Conservation (phyloP, 352 stramenopile genomes). For the Pythium apleroticum region DNA sequence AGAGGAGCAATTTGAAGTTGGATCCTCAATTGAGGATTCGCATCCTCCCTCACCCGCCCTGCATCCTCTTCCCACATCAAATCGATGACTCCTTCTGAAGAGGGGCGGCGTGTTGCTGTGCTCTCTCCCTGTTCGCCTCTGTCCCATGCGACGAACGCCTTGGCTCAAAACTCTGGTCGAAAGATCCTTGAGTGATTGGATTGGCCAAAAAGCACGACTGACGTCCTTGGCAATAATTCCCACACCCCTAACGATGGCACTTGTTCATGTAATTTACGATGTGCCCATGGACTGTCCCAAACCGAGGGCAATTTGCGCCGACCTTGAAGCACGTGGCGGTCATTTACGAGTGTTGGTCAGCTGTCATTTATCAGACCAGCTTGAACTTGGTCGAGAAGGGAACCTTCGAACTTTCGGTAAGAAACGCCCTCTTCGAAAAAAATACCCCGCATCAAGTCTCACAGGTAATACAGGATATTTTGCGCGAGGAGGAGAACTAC, state of each 20-base stretch:
- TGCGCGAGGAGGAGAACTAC: slow-evolving; percentile 17
- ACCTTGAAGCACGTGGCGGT: slow-evolving; percentile 27
- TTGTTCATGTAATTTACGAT: slow-evolving; percentile 21
- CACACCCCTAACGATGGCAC: slow-evolving; percentile 25
- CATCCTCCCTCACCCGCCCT: neutral
- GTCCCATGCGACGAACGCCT: slow-evolving; percentile 11
- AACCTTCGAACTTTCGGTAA: slow-evolving; percentile 38
- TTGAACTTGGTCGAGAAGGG: slow-evolving; percentile 27
- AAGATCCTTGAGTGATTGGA: neutral
- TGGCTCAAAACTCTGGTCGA: slow-evolving; percentile 6
- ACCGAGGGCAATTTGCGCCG: neutral
- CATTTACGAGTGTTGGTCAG: slow-evolving; percentile 31
- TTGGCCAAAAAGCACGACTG: slow-evolving; percentile 12
- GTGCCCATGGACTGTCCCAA: neutral
- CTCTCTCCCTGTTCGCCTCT: neutral
- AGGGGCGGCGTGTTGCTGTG: neutral
- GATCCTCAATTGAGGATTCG: slow-evolving; percentile 19
- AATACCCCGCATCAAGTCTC: slow-evolving; percentile 24
- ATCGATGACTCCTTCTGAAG: slow-evolving; percentile 1
- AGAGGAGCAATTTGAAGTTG: slow-evolving; percentile 8
- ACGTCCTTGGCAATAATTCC: slow-evolving; percentile 21
- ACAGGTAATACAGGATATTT: slow-evolving; percentile 24
- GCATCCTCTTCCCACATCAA: slow-evolving; percentile 21
- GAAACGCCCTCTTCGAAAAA: slow-evolving; percentile 25
- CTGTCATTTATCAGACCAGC: slow-evolving; percentile 33